Evolutionary conservation across 176 grass and related monocot genomes (phyloP), one percentile per base, ranked within the genome.

Genomic region (Juncus inflexus): DNA sequence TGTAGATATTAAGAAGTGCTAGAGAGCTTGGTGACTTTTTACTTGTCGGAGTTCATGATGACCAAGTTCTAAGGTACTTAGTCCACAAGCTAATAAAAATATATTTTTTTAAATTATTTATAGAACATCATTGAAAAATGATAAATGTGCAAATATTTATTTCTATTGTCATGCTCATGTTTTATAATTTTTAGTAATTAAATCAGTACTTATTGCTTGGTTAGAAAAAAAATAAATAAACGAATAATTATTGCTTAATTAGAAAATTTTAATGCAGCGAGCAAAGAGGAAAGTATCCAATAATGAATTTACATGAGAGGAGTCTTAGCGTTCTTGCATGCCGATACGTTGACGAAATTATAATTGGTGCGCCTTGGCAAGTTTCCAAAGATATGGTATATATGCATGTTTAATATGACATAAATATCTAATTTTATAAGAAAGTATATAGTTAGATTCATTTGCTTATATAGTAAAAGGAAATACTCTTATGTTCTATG

Each of bases 271-370:
- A 82, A 50, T 74, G 12, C 84, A 96, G 92, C 76, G 84, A 90
- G 51, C 85, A 77, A 77, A 87, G 81, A 83, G 84, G 79, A 3
- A 75, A 65, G 70, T 39, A 40, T 67, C 81, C 87, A 73, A 74
- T 96, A 57, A 88, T 91, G 91, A 84, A 96, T 65, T 87, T 96
- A 64, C 91, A 96, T 66, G 91, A 96, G 66, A 82, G 92, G 50
- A 86, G 81, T 73, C 88, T 96, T 59, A 86, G 92, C 80, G 92
- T 89, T 3, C 88, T 96, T 81, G 79, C 87, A 8, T 96, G 87
- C 58, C 84, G 87, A 49, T 96, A 96, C 74, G 92, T 96, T 37
- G 92, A 96, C 28, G 92, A 96, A 84, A 87, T 96, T 66, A 96
- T 96, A 58, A 96, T 96, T 60, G 91, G 91, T 2, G 87, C 91